Evolutionary conservation across 2,329 filamentous ascomycete species (phyloP), one percentile per base, ranked within the genome.

Genomic region (Calonectria hongkongensis): DNA sequence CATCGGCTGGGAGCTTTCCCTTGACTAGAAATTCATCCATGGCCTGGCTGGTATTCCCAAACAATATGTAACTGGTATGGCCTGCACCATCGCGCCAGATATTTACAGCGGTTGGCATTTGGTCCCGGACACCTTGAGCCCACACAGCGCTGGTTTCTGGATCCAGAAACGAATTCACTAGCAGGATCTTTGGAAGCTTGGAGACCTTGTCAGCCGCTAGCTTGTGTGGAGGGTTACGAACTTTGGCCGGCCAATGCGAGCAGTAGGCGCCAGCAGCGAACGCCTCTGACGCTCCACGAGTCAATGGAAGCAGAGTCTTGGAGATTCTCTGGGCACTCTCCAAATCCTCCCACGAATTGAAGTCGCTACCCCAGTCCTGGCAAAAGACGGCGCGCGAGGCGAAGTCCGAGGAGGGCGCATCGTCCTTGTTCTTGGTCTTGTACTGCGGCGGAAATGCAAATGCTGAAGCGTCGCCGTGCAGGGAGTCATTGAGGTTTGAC

Each of bases 41-140:
- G 8, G 66, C 76, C 39, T 74, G 70, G 4, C 75, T 76, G 2
- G 79, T 79, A 8, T 79, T 74, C 0, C 78, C 79, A 2, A 51
- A 15, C 0, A 77, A 39, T 6, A 66, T 72, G 10, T 79, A 73
- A 36, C 73, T 79, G 3, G 76, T 79, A 12, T 80, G 79, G 4
- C 79, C 79, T 25, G 72, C 25, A 2, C 78, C 79, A 36, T 79
- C 76, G 41, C 78, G 73, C 4, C 70, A 78, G 5, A 80, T 73
- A n/a, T 74, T 79, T 10, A 80, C 75, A 1, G 79, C 43, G 4
- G 12, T 70, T 6, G 71, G 66, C 50, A 80, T 33, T 43, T 80
- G 77, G 48, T 76, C 71, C 8, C 73, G 71, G 2, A 79, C 70
- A 0, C 74, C 73, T 8, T 78, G 72, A 1, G 78, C 73, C 74